Percentiles rank a stretch among this genome's conserved stretches.
These are phyloP conservation scores for Dicorynia guianensis DNA, from an alignment of 306 rosid genomes.

Conservation along the genomic window DNA sequence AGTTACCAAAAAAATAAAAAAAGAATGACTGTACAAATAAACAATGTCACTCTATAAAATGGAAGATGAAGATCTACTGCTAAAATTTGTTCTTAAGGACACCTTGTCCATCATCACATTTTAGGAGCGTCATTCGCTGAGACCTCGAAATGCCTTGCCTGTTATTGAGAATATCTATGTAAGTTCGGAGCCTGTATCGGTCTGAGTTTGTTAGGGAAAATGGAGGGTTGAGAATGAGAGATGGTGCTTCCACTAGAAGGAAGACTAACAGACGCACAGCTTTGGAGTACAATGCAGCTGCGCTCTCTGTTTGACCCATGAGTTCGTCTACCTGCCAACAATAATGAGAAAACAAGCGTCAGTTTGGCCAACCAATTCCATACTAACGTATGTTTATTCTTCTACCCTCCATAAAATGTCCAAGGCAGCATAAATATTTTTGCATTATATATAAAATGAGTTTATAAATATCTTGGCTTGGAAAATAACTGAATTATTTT, in stretches of 20 bases:
- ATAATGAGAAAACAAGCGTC: slow-evolving; percentile 22
- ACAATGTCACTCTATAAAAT: slow-evolving; percentile 49
- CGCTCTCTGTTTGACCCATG: slow-evolving; percentile 83
- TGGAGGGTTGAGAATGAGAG: slow-evolving; percentile 91
- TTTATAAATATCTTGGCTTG: not conserved
- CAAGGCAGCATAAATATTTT: slow-evolving; percentile 2
- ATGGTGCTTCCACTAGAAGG: slow-evolving; percentile 92
- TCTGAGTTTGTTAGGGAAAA: slow-evolving; percentile 86
- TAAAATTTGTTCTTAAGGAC: slow-evolving; percentile 54
- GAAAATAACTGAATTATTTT: not conserved
- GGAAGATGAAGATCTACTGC: slow-evolving; percentile 40
- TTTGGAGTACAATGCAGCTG: slow-evolving; percentile 74
- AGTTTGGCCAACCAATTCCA: slow-evolving; percentile 23
- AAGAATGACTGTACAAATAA: slow-evolving; percentile 88
- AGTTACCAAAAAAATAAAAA: too few relatives aligned
- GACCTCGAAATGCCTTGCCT: slow-evolving; percentile 88
- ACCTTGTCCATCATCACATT: slow-evolving; percentile 66
- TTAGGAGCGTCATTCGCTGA: slow-evolving; percentile 70
- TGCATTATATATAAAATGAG: slow-evolving; percentile 1
- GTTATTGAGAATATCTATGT: slow-evolving; percentile 76
- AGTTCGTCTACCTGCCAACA: slow-evolving; percentile 90
- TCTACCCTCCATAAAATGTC: slow-evolving; percentile 27
- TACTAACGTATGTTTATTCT: not conserved
- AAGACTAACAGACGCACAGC: slow-evolving; percentile 76
- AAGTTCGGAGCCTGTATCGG: slow-evolving; percentile 82